Evolutionary conservation across 2,329 filamentous ascomycete species (phyloP).

Genomic region (Pestalotiopsis sp.): DNA sequence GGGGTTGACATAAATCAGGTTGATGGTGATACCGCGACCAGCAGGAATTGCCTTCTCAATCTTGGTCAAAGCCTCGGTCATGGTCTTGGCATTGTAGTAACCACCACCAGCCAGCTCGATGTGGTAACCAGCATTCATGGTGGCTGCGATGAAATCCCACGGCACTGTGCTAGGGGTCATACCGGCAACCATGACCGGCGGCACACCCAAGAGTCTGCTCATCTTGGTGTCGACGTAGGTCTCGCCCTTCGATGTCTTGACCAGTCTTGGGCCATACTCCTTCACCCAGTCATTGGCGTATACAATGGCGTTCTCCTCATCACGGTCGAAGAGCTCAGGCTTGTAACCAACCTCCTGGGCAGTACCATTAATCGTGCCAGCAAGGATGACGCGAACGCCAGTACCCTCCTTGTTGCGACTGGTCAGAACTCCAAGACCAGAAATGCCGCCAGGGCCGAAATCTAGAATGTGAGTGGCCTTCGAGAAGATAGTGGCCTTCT

Average conservation of each 20-base stretch:
- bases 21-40: constrained; percentile 84
- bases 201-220: constrained; percentile 80
- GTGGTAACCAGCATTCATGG: constrained; percentile 94
- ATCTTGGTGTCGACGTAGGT: constrained; percentile 97
- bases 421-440: constrained; percentile 90
- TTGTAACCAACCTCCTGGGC: constrained; percentile 95
- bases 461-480: constrained; percentile 92
- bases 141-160: constrained; percentile 89
- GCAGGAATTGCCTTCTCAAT: constrained; percentile 83
- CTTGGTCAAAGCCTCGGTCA: constrained; percentile 81
- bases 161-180: constrained; percentile 91
- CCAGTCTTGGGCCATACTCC: constrained; percentile 88
- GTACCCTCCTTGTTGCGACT: constrained; percentile 99
- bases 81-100: constrained; percentile 79
- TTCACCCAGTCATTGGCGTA: constrained; percentile 98
- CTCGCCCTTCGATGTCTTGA: constrained; percentile 84
- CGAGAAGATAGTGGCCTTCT: constrained; percentile 88
- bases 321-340: constrained; percentile 93
- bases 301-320: constrained; percentile 91
- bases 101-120: constrained; percentile 88
- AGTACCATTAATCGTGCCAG: constrained; percentile 88
- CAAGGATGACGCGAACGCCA: constrained; percentile 93
- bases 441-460: constrained; percentile 95
- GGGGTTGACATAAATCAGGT: constrained; percentile 89
- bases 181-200: constrained; percentile 86